These are phyloP conservation scores for Diospyros lotus DNA, from an alignment of 148 eudicot species.

Conservation along the genomic window DNA sequence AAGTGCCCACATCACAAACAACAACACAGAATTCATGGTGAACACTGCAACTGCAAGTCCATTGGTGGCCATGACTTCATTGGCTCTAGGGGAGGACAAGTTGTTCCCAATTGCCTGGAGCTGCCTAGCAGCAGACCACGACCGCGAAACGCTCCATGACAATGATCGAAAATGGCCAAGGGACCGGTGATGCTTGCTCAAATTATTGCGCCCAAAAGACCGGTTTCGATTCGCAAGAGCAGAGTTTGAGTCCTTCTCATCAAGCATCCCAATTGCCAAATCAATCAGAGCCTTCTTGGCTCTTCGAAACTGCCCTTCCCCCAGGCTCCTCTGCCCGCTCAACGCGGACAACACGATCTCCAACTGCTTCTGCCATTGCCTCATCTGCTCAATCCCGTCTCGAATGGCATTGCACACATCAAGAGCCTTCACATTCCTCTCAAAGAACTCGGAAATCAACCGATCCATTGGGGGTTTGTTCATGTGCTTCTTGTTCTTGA, in stretches of 20 bases:
- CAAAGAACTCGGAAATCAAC: constrained; percentile 46
- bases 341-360: constrained; percentile 59
- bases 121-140: constrained; percentile 80
- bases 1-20: constrained; percentile 72
- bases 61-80: constrained; percentile 53
- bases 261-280: constrained; percentile 66
- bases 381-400: constrained; percentile 76
- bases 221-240: constrained; percentile 49
- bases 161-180: constrained; percentile 51
- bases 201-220: constrained; percentile 55
- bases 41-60: constrained; percentile 56
- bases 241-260: constrained; percentile 56
- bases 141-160: constrained; percentile 84
- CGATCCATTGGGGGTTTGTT: constrained; percentile 59
- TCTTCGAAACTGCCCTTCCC: constrained; percentile 68
- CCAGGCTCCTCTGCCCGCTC: constrained; percentile 34
- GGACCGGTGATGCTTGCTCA: constrained; percentile 31
- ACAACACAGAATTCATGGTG: constrained; percentile 59
- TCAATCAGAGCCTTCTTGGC: constrained; percentile 69
- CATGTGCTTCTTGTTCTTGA: constrained; percentile 33
- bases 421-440: constrained; percentile 66
- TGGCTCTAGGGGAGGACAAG: constrained; percentile 42
- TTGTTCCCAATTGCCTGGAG: constrained; percentile 66
- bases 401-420: constrained; percentile 83
- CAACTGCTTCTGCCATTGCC: constrained; percentile 67